Conservation (phyloP, 176 grass and related monocot genomes). For the Carex myosuroides region DNA sequence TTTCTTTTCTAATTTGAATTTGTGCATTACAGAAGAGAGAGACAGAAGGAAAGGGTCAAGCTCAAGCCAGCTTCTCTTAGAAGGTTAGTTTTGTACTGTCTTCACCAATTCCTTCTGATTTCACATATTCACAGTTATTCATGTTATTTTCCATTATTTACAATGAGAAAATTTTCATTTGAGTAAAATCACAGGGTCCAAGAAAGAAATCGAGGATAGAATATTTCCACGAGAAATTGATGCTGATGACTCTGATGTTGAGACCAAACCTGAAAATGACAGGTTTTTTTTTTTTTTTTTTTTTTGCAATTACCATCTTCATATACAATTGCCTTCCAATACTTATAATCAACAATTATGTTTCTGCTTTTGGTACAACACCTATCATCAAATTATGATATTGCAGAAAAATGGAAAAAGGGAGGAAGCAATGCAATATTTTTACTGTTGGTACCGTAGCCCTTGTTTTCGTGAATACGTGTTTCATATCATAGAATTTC, state of each 20-base stretch:
- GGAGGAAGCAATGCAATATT: not conserved
- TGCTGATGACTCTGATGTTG: constrained; percentile 84
- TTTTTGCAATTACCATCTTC: not conserved
- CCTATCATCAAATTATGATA: not conserved
- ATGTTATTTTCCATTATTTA: constrained; percentile 12
- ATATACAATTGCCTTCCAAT: not conserved
- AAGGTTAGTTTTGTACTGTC: constrained; percentile 35
- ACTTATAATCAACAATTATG: not conserved
- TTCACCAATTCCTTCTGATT: not conserved
- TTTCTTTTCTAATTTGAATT: not conserved
- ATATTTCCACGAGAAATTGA: constrained; percentile 83
- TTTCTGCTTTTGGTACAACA: not conserved
- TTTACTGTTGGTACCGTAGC: not conserved
- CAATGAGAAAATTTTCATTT: not conserved
- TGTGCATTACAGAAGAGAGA: constrained; percentile 60
- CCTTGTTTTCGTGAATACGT: not conserved
- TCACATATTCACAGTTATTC: not conserved
- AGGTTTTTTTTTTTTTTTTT: constrained; percentile 31
- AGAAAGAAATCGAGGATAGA: constrained; percentile 71
- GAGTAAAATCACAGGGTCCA: constrained; percentile 50
- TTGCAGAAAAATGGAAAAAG: not conserved
- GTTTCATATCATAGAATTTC: not conserved
- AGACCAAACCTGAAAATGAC: constrained; percentile 58
- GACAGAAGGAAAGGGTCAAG: constrained; percentile 59
- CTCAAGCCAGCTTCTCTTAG: constrained; percentile 57